These are phyloP conservation scores for Blastobotrys chiropterorum DNA, from an alignment of 805 yeast genomes.

Conservation along the genomic window DNA sequence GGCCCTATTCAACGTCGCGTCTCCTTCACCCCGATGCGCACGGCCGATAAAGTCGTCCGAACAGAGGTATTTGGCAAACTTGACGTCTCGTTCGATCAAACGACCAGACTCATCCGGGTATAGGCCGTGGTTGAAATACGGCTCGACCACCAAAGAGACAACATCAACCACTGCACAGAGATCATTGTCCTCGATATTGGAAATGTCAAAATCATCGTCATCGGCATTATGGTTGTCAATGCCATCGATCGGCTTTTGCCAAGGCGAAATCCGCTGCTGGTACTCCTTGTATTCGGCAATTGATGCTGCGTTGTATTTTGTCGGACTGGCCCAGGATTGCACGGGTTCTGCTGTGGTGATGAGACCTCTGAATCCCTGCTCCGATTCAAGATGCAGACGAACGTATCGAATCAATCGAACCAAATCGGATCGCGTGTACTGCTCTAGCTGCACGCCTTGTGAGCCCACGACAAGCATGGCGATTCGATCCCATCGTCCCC, in stretches of 20 bases:
- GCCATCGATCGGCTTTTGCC: slow-evolving; percentile 1
- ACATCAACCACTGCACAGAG: slow-evolving; percentile 73
- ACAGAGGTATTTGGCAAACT: slow-evolving; percentile 49
- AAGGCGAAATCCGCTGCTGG: not conserved
- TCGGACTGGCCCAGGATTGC: slow-evolving; percentile 40
- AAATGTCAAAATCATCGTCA: not conserved
- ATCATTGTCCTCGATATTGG: slow-evolving; percentile 40
- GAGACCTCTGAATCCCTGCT: slow-evolving; percentile 35
- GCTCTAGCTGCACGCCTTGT: slow-evolving; percentile 18
- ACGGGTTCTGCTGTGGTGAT: slow-evolving; percentile 83
- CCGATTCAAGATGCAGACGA: slow-evolving; percentile 4
- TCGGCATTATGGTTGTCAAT: not conserved
- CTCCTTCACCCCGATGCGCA: slow-evolving; percentile 10
- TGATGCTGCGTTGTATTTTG: slow-evolving; percentile 19
- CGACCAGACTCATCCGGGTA: slow-evolving; percentile 58
- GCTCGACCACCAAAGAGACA: slow-evolving; percentile 69
- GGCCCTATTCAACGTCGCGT: not conserved
- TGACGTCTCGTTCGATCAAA: slow-evolving; percentile 55
- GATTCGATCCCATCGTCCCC: slow-evolving; percentile 17
- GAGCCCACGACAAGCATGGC: slow-evolving; percentile 22
- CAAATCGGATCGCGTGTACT: slow-evolving; percentile 16
- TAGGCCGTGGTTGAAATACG: slow-evolving; percentile 60
- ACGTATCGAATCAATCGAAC: slow-evolving; percentile 18
- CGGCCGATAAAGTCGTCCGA: slow-evolving; percentile 26
- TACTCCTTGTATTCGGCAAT: slow-evolving; percentile 26